Conservation (phyloP, 2,329 filamentous ascomycete genomes). For the Cordyceps militaris region DNA sequence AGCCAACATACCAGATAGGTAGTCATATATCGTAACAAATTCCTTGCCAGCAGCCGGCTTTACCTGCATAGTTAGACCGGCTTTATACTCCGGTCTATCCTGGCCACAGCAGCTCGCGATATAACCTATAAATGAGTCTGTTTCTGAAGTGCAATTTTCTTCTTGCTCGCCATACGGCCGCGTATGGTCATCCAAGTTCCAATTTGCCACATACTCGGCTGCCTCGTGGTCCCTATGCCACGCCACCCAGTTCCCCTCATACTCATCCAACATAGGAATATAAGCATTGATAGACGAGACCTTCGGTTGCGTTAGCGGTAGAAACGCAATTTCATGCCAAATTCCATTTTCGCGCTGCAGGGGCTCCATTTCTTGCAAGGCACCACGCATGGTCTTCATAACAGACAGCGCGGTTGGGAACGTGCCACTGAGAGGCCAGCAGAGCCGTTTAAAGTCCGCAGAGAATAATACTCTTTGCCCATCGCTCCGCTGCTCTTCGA, state of each 20-base stretch:
- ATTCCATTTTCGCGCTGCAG: slow-evolving; percentile 13
- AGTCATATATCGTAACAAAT: slow-evolving; percentile 21
- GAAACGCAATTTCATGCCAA: slow-evolving; percentile 22
- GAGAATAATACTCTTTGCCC: neutral
- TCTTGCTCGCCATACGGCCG: slow-evolving; percentile 4
- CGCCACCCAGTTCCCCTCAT: slow-evolving; percentile 20
- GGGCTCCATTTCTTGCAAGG: slow-evolving; percentile 5
- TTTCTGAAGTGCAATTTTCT: slow-evolving; percentile 19
- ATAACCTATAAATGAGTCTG: slow-evolving; percentile 20
- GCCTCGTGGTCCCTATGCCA: slow-evolving; percentile 18
- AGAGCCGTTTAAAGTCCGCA: neutral
- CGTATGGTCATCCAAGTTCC: slow-evolving; percentile 16
- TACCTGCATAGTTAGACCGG: too few species aligned
- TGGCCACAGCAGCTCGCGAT: slow-evolving; percentile 21
- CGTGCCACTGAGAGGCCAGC: slow-evolving; percentile 5
- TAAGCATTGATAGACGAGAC: slow-evolving; percentile 21
- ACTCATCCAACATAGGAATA: slow-evolving; percentile 20
- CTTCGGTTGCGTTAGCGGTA: slow-evolving; percentile 23
- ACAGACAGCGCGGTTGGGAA: slow-evolving; percentile 5
- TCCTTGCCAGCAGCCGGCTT: slow-evolving; percentile 17
- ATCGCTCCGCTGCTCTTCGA: slow-evolving; percentile 1
- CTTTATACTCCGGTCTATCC: too few species aligned
- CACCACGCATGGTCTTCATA: slow-evolving; percentile 9
- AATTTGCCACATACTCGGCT: slow-evolving; percentile 17
- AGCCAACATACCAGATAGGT: slow-evolving; percentile 9